Percentiles rank a stretch among this genome's conserved stretches.
Evolutionary conservation across 2,329 filamentous ascomycete genomes (phyloP).

Genomic region (Blastomyces silverae): DNA sequence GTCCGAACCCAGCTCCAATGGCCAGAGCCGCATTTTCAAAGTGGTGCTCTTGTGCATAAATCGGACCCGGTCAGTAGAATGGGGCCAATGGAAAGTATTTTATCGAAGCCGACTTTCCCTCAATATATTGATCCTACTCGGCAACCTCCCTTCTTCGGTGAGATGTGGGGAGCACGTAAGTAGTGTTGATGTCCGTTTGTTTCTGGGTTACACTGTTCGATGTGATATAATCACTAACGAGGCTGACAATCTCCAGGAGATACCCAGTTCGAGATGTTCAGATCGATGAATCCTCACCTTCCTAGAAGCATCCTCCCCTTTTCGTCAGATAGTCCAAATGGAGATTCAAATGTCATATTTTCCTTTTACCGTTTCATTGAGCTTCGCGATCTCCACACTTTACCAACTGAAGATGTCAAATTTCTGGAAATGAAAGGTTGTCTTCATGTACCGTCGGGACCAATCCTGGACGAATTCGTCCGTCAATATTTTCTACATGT

Average conservation of each 20-base stretch:
- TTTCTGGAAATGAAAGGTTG: conserved; percentile 45
- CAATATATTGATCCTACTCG: conserved; percentile 3
- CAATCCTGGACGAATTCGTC: conserved; percentile 45
- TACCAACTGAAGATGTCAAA: conserved; percentile 42
- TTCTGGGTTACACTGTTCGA: background rate
- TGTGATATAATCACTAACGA: background rate
- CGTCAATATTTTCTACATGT: conserved; percentile 32
- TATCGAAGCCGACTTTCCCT: conserved; percentile 7
- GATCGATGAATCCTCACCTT: conserved; percentile 11
- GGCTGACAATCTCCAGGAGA: conserved; percentile 5
- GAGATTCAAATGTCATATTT: conserved; percentile 38
- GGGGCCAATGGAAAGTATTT: conserved; percentile 8
- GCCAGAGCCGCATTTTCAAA: conserved; percentile 5
- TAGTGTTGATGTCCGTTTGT: background rate
- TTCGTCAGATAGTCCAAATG: conserved; percentile 21
- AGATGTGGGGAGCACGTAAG: conserved; percentile 10
- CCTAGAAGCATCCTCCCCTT: background rate
- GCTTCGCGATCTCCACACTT: conserved; percentile 17
- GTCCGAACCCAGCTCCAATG: background rate
- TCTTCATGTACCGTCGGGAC: conserved; percentile 40
- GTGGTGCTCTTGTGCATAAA: conserved; percentile 10
- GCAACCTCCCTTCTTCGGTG: background rate
- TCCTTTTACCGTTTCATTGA: conserved; percentile 25
- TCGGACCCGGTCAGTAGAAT: conserved; percentile 4
- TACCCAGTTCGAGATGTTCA: conserved; percentile 9